phyloP scores from a whole-genome alignment of 192 early-diverging fungal genomes.

The Podila epigama region DNA sequence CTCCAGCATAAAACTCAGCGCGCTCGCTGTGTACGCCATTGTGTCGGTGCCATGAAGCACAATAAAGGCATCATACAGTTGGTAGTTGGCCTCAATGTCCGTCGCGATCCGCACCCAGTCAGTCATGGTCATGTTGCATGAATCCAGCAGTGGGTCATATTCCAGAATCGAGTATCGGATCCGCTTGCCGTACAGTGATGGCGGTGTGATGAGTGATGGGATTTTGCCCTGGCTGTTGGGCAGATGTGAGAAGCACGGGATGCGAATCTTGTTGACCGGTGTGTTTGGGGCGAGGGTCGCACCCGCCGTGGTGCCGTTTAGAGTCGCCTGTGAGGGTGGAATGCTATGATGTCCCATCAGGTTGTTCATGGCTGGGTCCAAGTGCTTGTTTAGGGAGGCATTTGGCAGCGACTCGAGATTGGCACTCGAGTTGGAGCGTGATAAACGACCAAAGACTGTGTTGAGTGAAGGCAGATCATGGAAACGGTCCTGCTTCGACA shows the following conservation, averaged over 20 bases:
- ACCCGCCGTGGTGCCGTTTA: conserved; percentile 30
- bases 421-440: conserved; percentile 23
- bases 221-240: conserved; percentile 56
- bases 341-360: conserved; percentile 35
- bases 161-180: conserved; percentile 95
- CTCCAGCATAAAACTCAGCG: conserved; percentile 95
- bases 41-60: conserved; percentile 95
- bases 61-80: conserved; percentile 93
- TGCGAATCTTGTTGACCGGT: conserved; percentile 27
- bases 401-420: conserved; percentile 24
- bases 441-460: conserved; percentile 47
- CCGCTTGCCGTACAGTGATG: conserved; percentile 87
- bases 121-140: conserved; percentile 88
- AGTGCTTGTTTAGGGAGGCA: conserved; percentile 48
- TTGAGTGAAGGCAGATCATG: conserved; percentile 69
- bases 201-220: conserved; percentile 80
- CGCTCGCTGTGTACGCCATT: conserved; percentile 88
- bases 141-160: conserved; percentile 95
- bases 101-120: conserved; percentile 98
- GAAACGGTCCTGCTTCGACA: conserved; percentile 81
- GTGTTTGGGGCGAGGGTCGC: conserved; percentile 35
- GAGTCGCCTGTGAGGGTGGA: conserved; percentile 29
- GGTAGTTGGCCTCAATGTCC: conserved; percentile 96
- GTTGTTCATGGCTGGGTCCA: conserved; percentile 33
- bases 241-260: conserved; percentile 41